Evolutionary conservation across 371 early-diverging fungal genomes (phyloP), one percentile per base, ranked within the genome.

Genomic region (Mortierella sp.): DNA sequence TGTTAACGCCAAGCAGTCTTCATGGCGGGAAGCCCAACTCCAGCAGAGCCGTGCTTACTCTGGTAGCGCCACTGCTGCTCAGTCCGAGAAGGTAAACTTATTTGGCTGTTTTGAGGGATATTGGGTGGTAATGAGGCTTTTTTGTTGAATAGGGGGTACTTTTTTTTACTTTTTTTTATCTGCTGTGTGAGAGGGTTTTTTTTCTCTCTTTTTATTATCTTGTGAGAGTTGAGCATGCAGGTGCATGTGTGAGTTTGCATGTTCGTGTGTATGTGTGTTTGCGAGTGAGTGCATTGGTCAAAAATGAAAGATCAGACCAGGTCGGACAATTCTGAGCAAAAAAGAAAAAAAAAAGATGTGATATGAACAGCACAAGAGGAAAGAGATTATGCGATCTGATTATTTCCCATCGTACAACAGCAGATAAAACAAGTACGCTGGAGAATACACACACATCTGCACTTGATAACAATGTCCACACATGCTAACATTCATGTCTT

Each of bases 21-120:
- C 79, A 48, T 80, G 81, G 84, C 80, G 77, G 74, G 84, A 77
- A 71, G 50, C 48, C 21, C 42, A 52, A 57, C 63, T 34, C 31
- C 71, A 70, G 68, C 65, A 78, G 58, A 73, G 75, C 28, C 80
- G 71, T 21, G 48, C 52, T 11, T 85, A 85, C 73, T 81, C 85
- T 28, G 79, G 79, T 48, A 85, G 79, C 50, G 82, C 85, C 38
- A 75, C 85, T 52, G 57, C 85, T 21, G 85, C 85, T 21, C 85
- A 85, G 77, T 85, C 85, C 24, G 85, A 85, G 70, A 85, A 85
- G 85, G 85, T 85, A 85, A 45, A 9, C 28, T 47, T 70, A 11
- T 21, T 21, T 1, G 42, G 42, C 1, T 38, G 42, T 68, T 28
- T 47, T 71, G 58, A 57, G 58, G 10, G 8, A 55, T 55, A 24